Conservation (phyloP, 306 rosid genomes). For the Quercus gilva region DNA sequence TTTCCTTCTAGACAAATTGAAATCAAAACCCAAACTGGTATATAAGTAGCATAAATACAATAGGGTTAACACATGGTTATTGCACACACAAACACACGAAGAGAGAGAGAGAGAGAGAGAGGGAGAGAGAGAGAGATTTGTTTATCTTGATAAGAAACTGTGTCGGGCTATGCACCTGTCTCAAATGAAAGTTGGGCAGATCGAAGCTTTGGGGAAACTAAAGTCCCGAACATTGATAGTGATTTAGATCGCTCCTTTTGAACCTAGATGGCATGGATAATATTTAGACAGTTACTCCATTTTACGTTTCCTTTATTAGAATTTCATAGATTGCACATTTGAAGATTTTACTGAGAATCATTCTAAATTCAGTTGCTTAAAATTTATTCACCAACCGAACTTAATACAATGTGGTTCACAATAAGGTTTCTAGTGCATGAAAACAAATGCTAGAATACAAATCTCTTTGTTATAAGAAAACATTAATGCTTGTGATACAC, state of each 20-base stretch:
- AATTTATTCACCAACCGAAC: conserved; percentile 3
- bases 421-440: conserved; percentile 11
- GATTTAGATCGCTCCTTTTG: conserved; percentile 65
- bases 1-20: neutral
- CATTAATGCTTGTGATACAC: conserved; percentile 13
- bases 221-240: conserved; percentile 64
- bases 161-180: conserved; percentile 39
- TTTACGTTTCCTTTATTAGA: neutral
- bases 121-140: neutral
- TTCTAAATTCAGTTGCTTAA: conserved; percentile 4
- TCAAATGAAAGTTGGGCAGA: conserved; percentile 83
- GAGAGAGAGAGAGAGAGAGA: neutral
- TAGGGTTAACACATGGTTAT: neutral
- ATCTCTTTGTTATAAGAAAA: neutral
- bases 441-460: conserved; percentile 11
- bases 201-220: conserved; percentile 92
- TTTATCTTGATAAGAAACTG: neutral
- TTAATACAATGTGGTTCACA: conserved; percentile 1
- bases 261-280: conserved; percentile 37
- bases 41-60: neutral
- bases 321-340: conserved; percentile 1
- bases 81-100: neutral
- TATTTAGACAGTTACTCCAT: conserved; percentile 14
- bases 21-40: neutral
- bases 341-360: neutral